Evolutionary conservation across 1,139 yeast species (phyloP), one percentile per base, ranked within the genome.

Genomic region (Arxiozyma heterogenica): DNA sequence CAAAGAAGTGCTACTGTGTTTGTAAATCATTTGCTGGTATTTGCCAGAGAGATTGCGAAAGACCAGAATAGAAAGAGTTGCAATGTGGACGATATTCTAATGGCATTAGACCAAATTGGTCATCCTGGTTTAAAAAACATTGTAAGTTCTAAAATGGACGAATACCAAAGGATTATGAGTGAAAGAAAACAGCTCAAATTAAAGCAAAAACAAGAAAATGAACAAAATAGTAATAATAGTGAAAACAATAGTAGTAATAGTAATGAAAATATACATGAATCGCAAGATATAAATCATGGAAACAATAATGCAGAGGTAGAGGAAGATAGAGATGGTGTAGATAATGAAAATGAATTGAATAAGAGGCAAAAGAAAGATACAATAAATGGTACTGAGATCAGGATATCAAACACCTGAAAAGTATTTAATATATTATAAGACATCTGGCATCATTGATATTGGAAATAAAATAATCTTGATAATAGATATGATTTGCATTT

Each of bases 1-100:
- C 93, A 86, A 63, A 70, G 93, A 57, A 76, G 88, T 7, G 82
- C 91, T 17, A 84, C 90, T 0, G 83, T 86, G 3, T 86, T 84
- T 67, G 87, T 85, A 27, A 84, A 84, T 49, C 84, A 84, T 62
- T 59, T 85, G 51, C 72, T 84, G 61, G 79, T 80, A 62, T 79
- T 81, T 62, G 89, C 91, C 3, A 76, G 85, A 53, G 77, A 74
- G 56, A 62, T 75, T 3, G 77, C 86, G 4, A 77, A 75, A 56
- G 74, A 73, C 27, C 75, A 73, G 44, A 79, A 76, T 51, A 75
- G 89, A 55, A 83, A 81, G 64, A 81, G 82, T 4, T 80, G 85
- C 42, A 81, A 77, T 59, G 82, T 84, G 2, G 86, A 82, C 58
- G 94, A 86, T 66, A 73, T 86, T 15, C 61, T 83, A 46, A 70